These are phyloP conservation scores for Podaxis sp. DNA, from an alignment of 768 basidiomycete genomes.

Conservation along the genomic window DNA sequence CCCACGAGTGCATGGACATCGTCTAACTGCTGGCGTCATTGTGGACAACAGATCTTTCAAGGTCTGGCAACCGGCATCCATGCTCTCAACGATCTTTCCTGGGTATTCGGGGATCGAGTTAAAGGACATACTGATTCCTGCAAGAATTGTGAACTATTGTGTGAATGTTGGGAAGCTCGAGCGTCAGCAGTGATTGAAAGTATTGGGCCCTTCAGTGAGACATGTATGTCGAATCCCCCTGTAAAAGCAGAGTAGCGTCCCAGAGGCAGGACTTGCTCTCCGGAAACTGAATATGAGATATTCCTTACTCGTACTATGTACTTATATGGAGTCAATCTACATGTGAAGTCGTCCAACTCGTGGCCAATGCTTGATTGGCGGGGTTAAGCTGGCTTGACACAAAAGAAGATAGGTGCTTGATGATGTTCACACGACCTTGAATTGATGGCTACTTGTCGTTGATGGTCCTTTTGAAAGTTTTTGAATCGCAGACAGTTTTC, in stretches of 20 bases:
- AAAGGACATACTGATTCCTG: background rate
- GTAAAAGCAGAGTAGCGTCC: background rate
- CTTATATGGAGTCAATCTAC: no score
- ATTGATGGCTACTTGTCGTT: no score
- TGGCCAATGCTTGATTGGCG: no score
- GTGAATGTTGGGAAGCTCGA: background rate
- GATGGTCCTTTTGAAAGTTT: no score
- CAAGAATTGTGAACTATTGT: background rate
- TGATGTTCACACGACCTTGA: no score
- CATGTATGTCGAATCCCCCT: background rate
- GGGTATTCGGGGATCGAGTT: background rate
- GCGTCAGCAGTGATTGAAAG: background rate
- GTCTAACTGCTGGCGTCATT: background rate
- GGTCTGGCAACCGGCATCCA: background rate
- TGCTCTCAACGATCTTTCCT: background rate
- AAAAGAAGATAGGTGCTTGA: no score
- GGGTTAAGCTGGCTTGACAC: no score
- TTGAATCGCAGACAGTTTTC: no score
- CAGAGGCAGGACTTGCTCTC: no score
- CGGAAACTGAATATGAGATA: no score
- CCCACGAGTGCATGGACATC: background rate
- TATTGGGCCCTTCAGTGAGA: conserved; percentile 1
- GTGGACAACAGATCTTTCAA: background rate
- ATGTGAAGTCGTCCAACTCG: no score
- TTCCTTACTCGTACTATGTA: no score